Base-by-base conservation (phyloP, 1,139 yeast species). In the Scheffersomyces lignicola region DNA sequence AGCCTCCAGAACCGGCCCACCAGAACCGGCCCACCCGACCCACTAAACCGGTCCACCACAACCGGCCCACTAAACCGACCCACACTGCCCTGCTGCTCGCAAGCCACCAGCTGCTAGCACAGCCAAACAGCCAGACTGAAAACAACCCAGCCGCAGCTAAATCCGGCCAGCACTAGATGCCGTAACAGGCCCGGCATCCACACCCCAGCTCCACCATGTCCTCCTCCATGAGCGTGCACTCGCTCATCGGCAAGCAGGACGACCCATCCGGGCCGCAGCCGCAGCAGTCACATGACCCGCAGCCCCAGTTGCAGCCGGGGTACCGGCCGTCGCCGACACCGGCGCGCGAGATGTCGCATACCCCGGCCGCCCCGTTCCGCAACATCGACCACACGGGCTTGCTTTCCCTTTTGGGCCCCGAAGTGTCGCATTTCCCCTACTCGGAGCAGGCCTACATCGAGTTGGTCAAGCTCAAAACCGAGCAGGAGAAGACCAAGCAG, bases 401-500 rank as follows among this genome's bases (percentile, higher is more conserved):
- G 18, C 48, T 60, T 1, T 49, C 67, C 4, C 52, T 80, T 2
- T 57, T 82, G 27, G 88, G 87, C 0, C 69, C 80, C 7, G 70
- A 75, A 10, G 63, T 73, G 7, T 52, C 65, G 5, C 55, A 65
- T 17, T 82, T 86, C 76, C 81, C 82, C 1, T 70, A 69, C 51
- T 66, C 85, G 2, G 90, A 85, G 41, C 67, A 71, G 15, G 74
- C 94, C 2, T 69, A 82, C 25, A 57, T 73, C 18, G 82, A 79
- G 45, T 79, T 90, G 0, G 62, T 89, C 29, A 73, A 73, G 28
- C 69, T 87, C 20, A 75, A 82, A 39, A 63, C 79, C 2, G 94
- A 87, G 54, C 95, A 85, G 52, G 97, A 90, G 55, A 71, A 76
- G 27, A 85, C 97, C 1, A 83, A 83, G 47, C 97, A 89, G 56